Base-by-base conservation (phyloP, 192 early-diverging fungal species). In the Coemansia reversa region DNA sequence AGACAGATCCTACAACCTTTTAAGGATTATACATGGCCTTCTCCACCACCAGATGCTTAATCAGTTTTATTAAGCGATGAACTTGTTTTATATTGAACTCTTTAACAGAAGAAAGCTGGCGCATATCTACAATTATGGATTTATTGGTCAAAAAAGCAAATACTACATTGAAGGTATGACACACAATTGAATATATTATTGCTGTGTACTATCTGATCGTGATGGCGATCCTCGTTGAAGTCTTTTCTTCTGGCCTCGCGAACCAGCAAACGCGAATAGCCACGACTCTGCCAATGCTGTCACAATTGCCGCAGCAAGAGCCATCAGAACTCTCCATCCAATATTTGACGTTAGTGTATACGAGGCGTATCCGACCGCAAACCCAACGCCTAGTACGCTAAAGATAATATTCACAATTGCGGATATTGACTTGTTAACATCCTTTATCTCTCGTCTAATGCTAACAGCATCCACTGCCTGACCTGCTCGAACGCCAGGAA, bases 401-500 rank as follows among this genome's bases (percentile, higher is more conserved):
- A 81, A 81, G 25, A 81, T 19, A 27, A 81, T 81, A 52, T 81
- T 81, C 4, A 75, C 55, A 3, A 81, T 81, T 20, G 67, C 69
- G 1, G 72, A 72, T 6, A 81, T 63, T 42, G 74, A 63, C 49
- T 60, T 39, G 57, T 81, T 72, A 1, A 66, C 65, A 7, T 49
- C 65, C 20, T 60, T 52, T 57, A 81, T 58, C 55, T 81, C 78
- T 52, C 69, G 66, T 55, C 55, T 64, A 9, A 72, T 25, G 33
- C 55, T 52, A 19, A 48, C 60, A 22, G 24, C 12, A n/a, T 60
- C 55, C 5, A 42, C 32, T 1, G 53, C 8, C 53, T 60, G 56
- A 1, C 72, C 73, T 27, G 48, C 54, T 7, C 73, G 65, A 39
- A 75, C 70, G 0, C 78, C 78, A n/a, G 78, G 78, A 0, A 81